A percentile compares a stretch with the other conserved stretches of the same genome.
phyloP scores from a whole-genome alignment of 179 eudicot species.

The Spergularia azorica region DNA sequence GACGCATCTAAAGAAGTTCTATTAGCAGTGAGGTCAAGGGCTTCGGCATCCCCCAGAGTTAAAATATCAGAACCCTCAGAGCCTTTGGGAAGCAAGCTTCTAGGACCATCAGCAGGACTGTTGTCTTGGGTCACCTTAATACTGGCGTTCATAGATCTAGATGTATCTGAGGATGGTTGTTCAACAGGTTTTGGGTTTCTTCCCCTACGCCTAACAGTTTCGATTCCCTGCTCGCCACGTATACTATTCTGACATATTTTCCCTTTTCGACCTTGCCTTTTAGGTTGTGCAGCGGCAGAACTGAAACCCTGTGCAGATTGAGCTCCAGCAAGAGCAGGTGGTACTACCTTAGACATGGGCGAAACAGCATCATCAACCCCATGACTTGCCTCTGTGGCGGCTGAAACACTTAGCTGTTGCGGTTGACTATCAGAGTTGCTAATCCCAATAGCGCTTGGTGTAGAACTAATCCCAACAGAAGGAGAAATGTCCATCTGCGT shows the following conservation, averaged over 20 bases:
- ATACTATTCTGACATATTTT: slow-evolving; percentile 15
- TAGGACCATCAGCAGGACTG: slow-evolving; percentile 9
- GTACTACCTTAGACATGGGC: slow-evolving; percentile 40
- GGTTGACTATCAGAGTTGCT: slow-evolving; percentile 27
- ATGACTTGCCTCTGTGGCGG: slow-evolving; percentile 21
- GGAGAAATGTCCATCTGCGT: slow-evolving; percentile 35
- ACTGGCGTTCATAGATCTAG: slow-evolving; percentile 4
- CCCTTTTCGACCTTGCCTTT: slow-evolving; percentile 58
- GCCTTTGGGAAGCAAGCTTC: slow-evolving; percentile 20
- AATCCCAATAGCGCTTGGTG: slow-evolving; percentile 29
- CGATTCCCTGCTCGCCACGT: slow-evolving; percentile 35
- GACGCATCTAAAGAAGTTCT: slow-evolving; percentile 9
- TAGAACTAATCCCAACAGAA: slow-evolving; percentile 33
- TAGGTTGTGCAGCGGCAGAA: slow-evolving; percentile 39
- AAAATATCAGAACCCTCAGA: slow-evolving; percentile 17
- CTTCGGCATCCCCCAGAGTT: slow-evolving; percentile 3
- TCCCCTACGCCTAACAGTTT: slow-evolving; percentile 60
- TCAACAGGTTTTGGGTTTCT: slow-evolving; percentile 37
- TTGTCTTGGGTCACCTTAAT: neutral
- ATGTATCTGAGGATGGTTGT: slow-evolving; percentile 21
- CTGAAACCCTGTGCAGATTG: slow-evolving; percentile 31
- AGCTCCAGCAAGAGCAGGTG: slow-evolving; percentile 29
- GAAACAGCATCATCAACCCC: slow-evolving; percentile 35
- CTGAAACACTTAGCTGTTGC: slow-evolving; percentile 30
- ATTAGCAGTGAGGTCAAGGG: slow-evolving; percentile 10